Evolutionary conservation across 768 basidiomycete species (phyloP), one percentile per base, ranked within the genome.

Genomic region (Amanita phalloides): DNA sequence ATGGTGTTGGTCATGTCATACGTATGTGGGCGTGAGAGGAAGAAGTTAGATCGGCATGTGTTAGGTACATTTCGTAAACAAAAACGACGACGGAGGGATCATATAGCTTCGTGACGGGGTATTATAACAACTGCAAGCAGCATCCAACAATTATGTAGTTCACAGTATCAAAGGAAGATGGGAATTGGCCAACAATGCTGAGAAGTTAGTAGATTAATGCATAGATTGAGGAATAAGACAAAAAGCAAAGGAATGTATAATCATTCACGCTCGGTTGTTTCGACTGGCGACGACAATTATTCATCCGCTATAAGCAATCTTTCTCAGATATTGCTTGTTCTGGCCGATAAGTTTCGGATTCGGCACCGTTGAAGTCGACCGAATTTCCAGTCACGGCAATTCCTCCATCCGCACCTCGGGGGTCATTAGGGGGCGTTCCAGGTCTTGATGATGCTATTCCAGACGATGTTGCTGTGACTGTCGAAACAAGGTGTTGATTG

Each of bases 391-490:
- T 71, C 53, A 70, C 72, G 25, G 67, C 61, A 43, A 69, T 62
- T 21, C 69, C 71, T 21, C 66, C 65, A 21, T 79, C 75, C 32
- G 62, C 3, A 6, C 26, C 64, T 53, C 71, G 69, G 30, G 76
- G 69, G 55, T 80, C 75, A 56, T 68, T 75, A 30, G 73, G 71
- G 1, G 87, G 87, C 4, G 87, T 90, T 14, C 75, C 81, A 10
- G 87, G 87, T 54, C 87, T 77, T 48, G 87, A 89, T 4, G 83
- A 76, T 11, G 76, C 76, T 33, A 82, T 64, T 3, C 83, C 86
- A 11, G 81, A 81, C 1, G 85, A 84, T 21, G 86, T 86, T 3
- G 78, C 83, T 0, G 86, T 86, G 13, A 81, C 85, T 4, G 86
- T 89, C 28, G 84, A 78, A 10, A 77, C 73, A 49, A 81, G 71